Evolutionary conservation across 805 yeast genomes (phyloP).

Genomic region (Candida boidinii): DNA sequence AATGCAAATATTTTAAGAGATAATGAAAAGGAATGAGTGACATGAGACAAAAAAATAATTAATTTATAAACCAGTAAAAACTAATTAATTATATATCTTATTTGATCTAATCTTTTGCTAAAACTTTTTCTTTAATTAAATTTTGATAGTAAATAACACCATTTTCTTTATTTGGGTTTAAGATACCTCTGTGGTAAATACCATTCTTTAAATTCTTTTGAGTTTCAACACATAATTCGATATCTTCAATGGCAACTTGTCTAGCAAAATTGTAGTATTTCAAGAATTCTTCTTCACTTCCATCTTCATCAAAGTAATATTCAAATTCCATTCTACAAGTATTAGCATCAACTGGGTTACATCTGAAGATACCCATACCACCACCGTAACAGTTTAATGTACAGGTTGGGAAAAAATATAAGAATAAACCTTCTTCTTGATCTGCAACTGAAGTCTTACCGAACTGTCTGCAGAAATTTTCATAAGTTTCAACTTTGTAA

Average conservation of each 20-base stretch:
- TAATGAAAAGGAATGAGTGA: no score
- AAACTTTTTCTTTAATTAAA: constrained; percentile 10
- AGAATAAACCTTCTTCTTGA: constrained; percentile 14
- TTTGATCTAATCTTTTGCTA: no score
- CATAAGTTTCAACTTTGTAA: constrained; percentile 17
- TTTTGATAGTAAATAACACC: constrained; percentile 14
- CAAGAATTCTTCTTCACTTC: constrained; percentile 19
- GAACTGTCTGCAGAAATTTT: constrained; percentile 20
- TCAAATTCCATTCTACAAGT: constrained; percentile 23
- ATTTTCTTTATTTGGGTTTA: constrained; percentile 20
- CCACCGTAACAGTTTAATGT: constrained; percentile 21
- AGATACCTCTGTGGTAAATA: constrained; percentile 16
- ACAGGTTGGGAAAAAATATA: constrained; percentile 22
- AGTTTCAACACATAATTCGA: constrained; percentile 21
- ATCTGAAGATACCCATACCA: constrained; percentile 21
- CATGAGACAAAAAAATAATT: no score
- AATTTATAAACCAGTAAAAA: no score
- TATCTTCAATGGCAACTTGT: constrained; percentile 23
- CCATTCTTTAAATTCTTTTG: constrained; percentile 18
- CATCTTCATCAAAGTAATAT: constrained; percentile 16
- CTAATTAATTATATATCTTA: no score
- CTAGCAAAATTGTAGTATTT: constrained; percentile 21
- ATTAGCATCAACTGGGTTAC: constrained; percentile 18
- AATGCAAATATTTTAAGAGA: no score
- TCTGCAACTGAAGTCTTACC: constrained; percentile 10